These are phyloP conservation scores for Solanum dulcamara DNA, from an alignment of 257 asterid species.

Conservation along the genomic window DNA sequence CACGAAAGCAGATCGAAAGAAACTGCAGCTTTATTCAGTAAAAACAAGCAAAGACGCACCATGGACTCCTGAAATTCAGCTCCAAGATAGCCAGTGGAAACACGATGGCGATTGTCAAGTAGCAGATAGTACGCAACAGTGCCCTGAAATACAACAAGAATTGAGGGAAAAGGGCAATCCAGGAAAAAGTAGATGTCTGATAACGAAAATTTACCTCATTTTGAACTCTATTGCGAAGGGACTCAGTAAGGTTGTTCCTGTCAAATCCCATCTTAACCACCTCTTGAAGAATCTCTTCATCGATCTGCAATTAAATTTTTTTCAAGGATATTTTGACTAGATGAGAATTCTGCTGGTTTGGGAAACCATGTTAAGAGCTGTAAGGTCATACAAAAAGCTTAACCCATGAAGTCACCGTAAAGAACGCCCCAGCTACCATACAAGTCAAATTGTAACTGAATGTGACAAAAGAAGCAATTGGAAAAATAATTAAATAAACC, in stretches of 20 bases:
- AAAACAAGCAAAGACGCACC: slow-evolving; percentile 28
- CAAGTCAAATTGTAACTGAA: not conserved
- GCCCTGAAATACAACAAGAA: slow-evolving; percentile 40
- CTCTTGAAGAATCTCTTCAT: slow-evolving; percentile 84
- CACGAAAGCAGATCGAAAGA: not conserved
- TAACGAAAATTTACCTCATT: slow-evolving; percentile 50
- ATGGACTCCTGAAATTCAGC: slow-evolving; percentile 77
- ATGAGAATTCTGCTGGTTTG: not conserved
- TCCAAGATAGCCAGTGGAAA: slow-evolving; percentile 76
- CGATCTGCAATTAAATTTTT: slow-evolving; percentile 43
- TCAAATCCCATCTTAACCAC: slow-evolving; percentile 80
- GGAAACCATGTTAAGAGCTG: not conserved
- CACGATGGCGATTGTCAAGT: slow-evolving; percentile 76
- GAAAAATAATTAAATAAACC: not conserved
- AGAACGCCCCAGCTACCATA: not conserved
- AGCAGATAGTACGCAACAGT: slow-evolving; percentile 82
- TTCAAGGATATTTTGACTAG: not conserved
- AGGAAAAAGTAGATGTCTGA: not conserved
- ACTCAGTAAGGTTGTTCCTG: slow-evolving; percentile 52
- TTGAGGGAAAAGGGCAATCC: not conserved
- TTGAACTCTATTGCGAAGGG: slow-evolving; percentile 70
- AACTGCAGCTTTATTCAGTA: not conserved
- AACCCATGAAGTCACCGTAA: not conserved
- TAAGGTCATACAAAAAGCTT: not conserved
- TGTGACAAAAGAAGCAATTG: not conserved